A percentile compares a stretch with the other conserved stretches of the same genome.
phyloP scores from a whole-genome alignment of 108 stramenopile species.

The Cyclotella baltica region DNA sequence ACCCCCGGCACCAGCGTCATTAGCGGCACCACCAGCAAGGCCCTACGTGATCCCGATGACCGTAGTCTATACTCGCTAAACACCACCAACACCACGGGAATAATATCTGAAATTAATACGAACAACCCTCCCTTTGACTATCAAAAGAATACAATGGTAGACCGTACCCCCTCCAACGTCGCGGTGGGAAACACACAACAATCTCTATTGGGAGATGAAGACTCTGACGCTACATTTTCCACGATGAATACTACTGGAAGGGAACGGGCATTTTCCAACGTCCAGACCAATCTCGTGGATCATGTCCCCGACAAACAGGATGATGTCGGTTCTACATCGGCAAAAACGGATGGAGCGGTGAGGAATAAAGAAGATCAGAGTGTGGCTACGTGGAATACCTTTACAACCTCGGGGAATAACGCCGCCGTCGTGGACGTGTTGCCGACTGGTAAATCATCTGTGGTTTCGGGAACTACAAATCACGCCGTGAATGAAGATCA shows the following conservation, averaged over 20 bases:
- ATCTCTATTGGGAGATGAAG: slow-evolving; percentile 39
- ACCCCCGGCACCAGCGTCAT: slow-evolving; percentile 15
- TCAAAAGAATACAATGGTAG: slow-evolving; percentile 10
- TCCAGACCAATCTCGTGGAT: slow-evolving; percentile 10
- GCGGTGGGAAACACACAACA: slow-evolving; percentile 30
- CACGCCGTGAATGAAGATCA: slow-evolving; percentile 44
- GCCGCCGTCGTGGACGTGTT: slow-evolving; percentile 14
- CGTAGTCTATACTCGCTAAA: slow-evolving; percentile 23
- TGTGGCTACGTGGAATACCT: slow-evolving; percentile 51
- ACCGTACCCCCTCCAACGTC: slow-evolving; percentile 28
- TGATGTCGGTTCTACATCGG: slow-evolving; percentile 15
- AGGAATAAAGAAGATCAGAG: slow-evolving; percentile 47
- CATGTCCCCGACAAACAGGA: slow-evolving; percentile 11
- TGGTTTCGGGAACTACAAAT: slow-evolving; percentile 44
- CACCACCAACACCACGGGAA: slow-evolving; percentile 35
- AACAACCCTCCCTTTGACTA: background rate
- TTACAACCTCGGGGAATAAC: slow-evolving; percentile 19
- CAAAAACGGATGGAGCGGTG: slow-evolving; percentile 29
- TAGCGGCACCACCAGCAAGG: slow-evolving; percentile 7
- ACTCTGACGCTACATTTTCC: slow-evolving; percentile 39
- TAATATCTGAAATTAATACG: background rate
- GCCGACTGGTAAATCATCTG: slow-evolving; percentile 16
- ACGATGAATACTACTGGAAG: slow-evolving; percentile 47
- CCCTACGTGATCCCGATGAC: slow-evolving; percentile 19
- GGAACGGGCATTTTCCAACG: background rate